phyloP scores from a whole-genome alignment of 306 rosid genomes.

The Bauhinia variegata region DNA sequence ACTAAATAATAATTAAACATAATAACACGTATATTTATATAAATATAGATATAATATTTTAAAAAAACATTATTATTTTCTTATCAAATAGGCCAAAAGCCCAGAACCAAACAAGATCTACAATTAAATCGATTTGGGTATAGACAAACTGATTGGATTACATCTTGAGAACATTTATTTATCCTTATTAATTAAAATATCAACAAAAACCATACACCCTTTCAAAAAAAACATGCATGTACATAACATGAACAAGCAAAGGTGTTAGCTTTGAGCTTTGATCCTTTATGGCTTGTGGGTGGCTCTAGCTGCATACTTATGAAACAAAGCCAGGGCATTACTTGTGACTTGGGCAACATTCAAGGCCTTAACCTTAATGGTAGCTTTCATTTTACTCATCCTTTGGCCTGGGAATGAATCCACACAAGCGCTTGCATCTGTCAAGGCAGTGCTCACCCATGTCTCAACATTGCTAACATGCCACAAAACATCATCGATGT shows the following conservation, averaged over 20 bases:
- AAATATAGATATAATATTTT: too few species aligned
- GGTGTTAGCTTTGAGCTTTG: constrained; percentile 1
- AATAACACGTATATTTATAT: too few species aligned
- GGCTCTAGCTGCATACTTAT: constrained; percentile 43
- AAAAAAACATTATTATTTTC: too few species aligned
- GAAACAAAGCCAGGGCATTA: constrained; percentile 64
- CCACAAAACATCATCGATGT: constrained; percentile 50
- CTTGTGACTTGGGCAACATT: constrained; percentile 66
- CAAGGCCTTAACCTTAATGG: constrained; percentile 53
- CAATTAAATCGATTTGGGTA: too few species aligned
- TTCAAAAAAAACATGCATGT: constrained; percentile 45
- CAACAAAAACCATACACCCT: constrained; percentile 6
- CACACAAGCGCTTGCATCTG: constrained; percentile 57
- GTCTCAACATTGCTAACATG: constrained; percentile 67
- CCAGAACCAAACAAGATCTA: too few species aligned
- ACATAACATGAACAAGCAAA: constrained; percentile 25
- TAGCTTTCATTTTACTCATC: constrained; percentile 57
- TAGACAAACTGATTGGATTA: too few species aligned
- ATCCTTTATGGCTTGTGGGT: constrained; percentile 34
- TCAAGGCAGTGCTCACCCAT: constrained; percentile 66
- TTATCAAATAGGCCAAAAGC: too few species aligned
- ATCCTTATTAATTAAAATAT: too few species aligned
- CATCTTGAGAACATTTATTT: too few species aligned
- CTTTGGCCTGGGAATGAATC: constrained; percentile 44
- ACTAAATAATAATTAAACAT: too few species aligned